A percentile compares a stretch with the other conserved stretches of the same genome.
Conservation (phyloP, 1,284 basidiomycete species). For the Ceratobasidium sp. region DNA sequence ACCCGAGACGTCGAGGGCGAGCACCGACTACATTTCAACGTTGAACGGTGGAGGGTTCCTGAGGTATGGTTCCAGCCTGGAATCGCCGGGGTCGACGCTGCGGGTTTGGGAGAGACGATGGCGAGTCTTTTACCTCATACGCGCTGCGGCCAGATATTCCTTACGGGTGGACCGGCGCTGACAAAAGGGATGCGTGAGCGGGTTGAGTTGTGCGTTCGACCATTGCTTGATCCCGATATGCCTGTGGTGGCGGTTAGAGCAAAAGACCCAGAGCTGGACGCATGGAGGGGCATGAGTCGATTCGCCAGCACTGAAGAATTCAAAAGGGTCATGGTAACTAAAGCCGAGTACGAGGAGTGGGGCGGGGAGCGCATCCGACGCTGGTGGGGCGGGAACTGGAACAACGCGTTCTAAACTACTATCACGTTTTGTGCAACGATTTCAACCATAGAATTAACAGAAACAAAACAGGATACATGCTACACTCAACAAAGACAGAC, state of each 20-base stretch:
- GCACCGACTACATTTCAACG: constrained; percentile 87
- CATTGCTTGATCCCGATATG: constrained; percentile 84
- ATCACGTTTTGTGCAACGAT: constrained; percentile 20
- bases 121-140: constrained; percentile 62
- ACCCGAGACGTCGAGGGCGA: constrained; percentile 62
- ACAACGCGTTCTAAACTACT: constrained; percentile 52
- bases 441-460: constrained; percentile 36
- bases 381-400: constrained; percentile 91
- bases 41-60: constrained; percentile 93
- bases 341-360: constrained; percentile 89
- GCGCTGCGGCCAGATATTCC: constrained; percentile 79
- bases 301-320: constrained; percentile 77
- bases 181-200: constrained; percentile 77
- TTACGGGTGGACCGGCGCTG: constrained; percentile 85
- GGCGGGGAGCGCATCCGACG: constrained; percentile 82
- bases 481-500: constrained; percentile 34
- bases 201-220: constrained; percentile 75
- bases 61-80: constrained; percentile 94
- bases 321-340: constrained; percentile 67
- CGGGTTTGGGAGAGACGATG: constrained; percentile 90
- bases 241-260: constrained; percentile 70
- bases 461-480: constrained; percentile 29
- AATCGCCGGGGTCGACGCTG: constrained; percentile 95
- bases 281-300: constrained; percentile 93
- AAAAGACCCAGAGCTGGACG: constrained; percentile 76